Conservation (phyloP, 225 moss, liverwort and hornwort genomes). For the Antitrichia curtipendula region DNA sequence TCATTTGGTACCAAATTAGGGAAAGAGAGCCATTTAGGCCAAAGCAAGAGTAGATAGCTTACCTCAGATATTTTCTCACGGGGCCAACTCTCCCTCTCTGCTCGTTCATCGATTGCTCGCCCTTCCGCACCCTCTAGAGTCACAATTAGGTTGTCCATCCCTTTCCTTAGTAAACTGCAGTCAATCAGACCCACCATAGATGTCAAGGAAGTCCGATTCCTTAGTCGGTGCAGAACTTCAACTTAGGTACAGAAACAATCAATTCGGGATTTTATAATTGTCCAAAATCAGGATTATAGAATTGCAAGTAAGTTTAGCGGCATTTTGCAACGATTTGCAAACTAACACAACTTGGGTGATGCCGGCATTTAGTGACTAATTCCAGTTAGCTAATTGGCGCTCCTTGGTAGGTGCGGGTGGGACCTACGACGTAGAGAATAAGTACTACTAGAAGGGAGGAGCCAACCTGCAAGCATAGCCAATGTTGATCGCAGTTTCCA, state of each 20-base stretch:
- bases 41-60: not conserved
- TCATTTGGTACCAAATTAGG: not conserved
- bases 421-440: not conserved
- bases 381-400: not conserved
- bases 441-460: not conserved
- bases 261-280: not conserved
- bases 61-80: slow-evolving; percentile 45
- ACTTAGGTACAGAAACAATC: not conserved
- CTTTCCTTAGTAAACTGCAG: slow-evolving; percentile 52
- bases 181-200: not conserved
- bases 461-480: slow-evolving; percentile 78
- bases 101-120: slow-evolving; percentile 49
- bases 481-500: slow-evolving; percentile 93
- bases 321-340: not conserved
- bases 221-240: not conserved
- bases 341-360: not conserved
- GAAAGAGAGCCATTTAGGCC: not conserved
- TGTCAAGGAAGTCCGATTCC: not conserved
- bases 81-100: slow-evolving; percentile 35
- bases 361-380: not conserved
- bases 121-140: slow-evolving; percentile 56
- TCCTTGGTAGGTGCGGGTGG: not conserved
- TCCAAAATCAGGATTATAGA: not conserved
- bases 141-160: slow-evolving; percentile 70
- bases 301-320: not conserved